Percentiles rank a stretch among this genome's conserved stretches.
Evolutionary conservation across 495 filamentous ascomycete species (phyloP).

Genomic region (Talaromyces ruber): DNA sequence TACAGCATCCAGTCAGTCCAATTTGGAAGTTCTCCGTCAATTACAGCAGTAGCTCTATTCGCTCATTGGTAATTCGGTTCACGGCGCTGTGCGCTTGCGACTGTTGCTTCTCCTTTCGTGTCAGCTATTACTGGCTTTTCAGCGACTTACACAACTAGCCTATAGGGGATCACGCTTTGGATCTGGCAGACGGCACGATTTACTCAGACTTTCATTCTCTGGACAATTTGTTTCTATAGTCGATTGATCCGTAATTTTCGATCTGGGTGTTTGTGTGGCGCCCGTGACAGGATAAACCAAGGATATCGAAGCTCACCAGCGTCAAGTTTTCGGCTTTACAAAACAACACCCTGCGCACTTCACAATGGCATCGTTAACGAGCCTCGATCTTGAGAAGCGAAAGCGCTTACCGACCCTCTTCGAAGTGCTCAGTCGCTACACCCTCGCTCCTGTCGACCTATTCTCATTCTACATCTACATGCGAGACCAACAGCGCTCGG

Average conservation of each 20-base stretch:
- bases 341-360: not conserved
- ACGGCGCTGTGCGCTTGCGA: not conserved
- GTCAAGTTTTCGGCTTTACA: not conserved
- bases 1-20: not conserved
- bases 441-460: constrained; percentile 85
- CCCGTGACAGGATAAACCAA: not conserved
- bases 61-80: not conserved
- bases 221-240: not conserved
- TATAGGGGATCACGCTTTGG: not conserved
- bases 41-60: not conserved
- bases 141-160: not conserved
- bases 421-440: constrained; percentile 87
- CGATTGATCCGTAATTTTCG: not conserved
- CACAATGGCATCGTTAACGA: constrained; percentile 1
- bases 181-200: not conserved
- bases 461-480: constrained; percentile 99
- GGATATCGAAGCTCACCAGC: not conserved
- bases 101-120: not conserved
- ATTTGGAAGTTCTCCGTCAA: not conserved
- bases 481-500: constrained; percentile 94
- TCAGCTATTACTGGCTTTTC: not conserved
- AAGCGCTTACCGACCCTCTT: constrained; percentile 89
- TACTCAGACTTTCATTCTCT: not conserved
- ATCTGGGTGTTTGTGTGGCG: not conserved
- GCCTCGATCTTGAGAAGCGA: constrained; percentile 27